phyloP scores from a whole-genome alignment of 176 grass and related monocot species.

The Typha latifolia region DNA sequence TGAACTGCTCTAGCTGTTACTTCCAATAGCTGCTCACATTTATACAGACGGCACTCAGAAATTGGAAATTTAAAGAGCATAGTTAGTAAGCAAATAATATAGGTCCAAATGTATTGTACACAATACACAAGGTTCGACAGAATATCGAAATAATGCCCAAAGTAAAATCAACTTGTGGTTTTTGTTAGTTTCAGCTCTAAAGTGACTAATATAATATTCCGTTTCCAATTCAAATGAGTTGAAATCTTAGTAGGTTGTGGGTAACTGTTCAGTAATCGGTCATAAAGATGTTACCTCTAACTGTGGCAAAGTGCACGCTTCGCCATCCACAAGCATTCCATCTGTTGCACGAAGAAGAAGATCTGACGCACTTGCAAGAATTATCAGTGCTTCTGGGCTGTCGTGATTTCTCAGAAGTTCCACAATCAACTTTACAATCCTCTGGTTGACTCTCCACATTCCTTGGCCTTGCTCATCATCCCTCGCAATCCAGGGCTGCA shows the following conservation, averaged over 20 bases:
- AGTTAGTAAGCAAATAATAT: not conserved
- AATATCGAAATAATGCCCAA: too few species aligned
- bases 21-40: conserved; percentile 63
- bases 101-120: not conserved
- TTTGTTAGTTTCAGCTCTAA: too few species aligned
- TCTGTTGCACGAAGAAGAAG: conserved; percentile 93
- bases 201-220: too few species aligned
- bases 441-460: conserved; percentile 96
- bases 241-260: too few species aligned
- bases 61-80: not conserved
- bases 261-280: too few species aligned
- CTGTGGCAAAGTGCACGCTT: conserved; percentile 96
- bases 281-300: conserved; percentile 54
- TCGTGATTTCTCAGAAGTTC: conserved; percentile 98
- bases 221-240: too few species aligned
- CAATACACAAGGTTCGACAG: too few species aligned
- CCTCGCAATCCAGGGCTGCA: conserved; percentile 95
- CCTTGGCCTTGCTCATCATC: conserved; percentile 90
- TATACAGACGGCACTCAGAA: conserved; percentile 2
- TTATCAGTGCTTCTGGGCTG: conserved; percentile 75
- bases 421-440: conserved; percentile 89
- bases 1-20: conserved; percentile 87
- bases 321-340: conserved; percentile 95
- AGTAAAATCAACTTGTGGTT: too few species aligned
- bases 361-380: conserved; percentile 82